Conservation (phyloP, 2,329 filamentous ascomycete species). For the Lithohypha guttulata region DNA sequence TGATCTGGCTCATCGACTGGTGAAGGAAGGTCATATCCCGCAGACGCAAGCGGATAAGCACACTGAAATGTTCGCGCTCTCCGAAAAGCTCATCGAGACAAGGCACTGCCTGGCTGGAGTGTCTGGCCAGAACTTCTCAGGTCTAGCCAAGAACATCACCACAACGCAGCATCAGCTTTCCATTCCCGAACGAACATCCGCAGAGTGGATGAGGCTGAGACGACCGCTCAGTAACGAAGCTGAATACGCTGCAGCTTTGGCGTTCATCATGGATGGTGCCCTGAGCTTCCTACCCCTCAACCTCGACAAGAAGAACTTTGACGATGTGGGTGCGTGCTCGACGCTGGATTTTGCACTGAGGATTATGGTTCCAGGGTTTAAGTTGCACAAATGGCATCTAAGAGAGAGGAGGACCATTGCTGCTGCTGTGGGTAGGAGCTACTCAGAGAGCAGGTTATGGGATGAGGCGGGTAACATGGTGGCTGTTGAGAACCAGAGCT, state of each 20-base stretch:
- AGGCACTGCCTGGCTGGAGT: conserved; percentile 32
- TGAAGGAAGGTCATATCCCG: conserved; percentile 22
- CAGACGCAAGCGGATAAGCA: conserved; percentile 21
- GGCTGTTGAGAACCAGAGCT: too few relatives aligned
- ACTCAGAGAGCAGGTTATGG: conserved; percentile 36
- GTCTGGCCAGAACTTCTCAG: conserved; percentile 35
- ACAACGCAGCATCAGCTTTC: conserved; percentile 31
- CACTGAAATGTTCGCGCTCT: conserved; percentile 24
- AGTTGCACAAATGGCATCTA: conserved; percentile 36
- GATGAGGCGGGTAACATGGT: conserved; percentile 36
- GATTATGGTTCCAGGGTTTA: conserved; percentile 30
- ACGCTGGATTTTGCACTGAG: conserved; percentile 43
- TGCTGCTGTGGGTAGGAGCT: conserved; percentile 35
- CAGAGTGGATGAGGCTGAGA: conserved; percentile 33
- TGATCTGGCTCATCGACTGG: conserved; percentile 14
- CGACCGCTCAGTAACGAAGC: conserved; percentile 16
- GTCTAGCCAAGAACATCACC: conserved; percentile 27
- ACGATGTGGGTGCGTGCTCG: conserved; percentile 36
- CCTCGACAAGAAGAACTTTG: conserved; percentile 34
- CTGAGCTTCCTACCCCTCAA: conserved; percentile 36
- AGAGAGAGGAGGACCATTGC: conserved; percentile 31
- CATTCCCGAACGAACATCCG: conserved; percentile 29
- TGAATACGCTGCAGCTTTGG: conserved; percentile 31
- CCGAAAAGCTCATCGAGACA: conserved; percentile 27
- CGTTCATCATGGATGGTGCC: conserved; percentile 37